Conservation (phyloP, 257 asterid genomes). For the Nicotiana sylvestris region DNA sequence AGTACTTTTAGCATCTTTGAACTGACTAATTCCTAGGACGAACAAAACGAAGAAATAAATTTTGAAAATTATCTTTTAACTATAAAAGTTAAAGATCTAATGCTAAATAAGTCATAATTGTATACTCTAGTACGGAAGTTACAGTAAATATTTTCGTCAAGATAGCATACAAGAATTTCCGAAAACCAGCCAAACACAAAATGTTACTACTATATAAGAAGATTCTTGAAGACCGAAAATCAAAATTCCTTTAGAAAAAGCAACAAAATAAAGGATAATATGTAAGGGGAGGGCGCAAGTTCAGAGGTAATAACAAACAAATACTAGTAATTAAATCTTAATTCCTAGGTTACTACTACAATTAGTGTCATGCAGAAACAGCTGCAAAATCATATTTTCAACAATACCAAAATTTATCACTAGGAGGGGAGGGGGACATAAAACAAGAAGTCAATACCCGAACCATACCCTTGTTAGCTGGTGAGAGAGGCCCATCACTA, state of each 20-base stretch:
- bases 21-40: not conserved
- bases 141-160: not conserved
- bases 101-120: not conserved
- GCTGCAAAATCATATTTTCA: not conserved
- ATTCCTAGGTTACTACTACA: not conserved
- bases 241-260: not conserved
- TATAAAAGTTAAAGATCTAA: not conserved
- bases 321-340: not conserved
- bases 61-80: not conserved
- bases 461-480: constrained; percentile 60
- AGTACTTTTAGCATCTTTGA: not conserved
- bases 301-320: too few species aligned
- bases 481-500: not conserved
- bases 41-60: not conserved
- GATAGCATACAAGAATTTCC: not conserved
- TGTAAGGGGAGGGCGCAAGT: too few species aligned
- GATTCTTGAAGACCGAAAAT: not conserved
- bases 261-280: too few species aligned
- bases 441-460: constrained; percentile 96
- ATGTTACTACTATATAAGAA: not conserved
- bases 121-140: not conserved
- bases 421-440: not conserved
- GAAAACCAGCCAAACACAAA: not conserved
- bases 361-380: not conserved
- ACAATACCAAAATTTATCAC: not conserved